These are phyloP conservation scores for Beauveria pseudobassiana DNA, from an alignment of 2,329 filamentous ascomycete genomes.

Conservation along the genomic window DNA sequence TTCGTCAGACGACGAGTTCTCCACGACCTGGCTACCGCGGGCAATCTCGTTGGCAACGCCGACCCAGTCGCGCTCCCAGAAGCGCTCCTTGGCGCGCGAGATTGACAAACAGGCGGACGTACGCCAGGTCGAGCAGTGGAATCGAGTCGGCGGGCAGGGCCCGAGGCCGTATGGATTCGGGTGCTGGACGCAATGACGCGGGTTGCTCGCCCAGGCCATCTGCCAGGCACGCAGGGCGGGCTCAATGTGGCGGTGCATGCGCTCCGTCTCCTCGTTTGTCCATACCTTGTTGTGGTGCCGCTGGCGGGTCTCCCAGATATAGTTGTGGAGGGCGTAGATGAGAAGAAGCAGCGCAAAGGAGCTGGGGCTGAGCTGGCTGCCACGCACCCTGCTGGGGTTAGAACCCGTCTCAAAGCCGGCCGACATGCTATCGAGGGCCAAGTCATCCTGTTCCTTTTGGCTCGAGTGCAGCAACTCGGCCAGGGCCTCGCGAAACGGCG, in stretches of 20 bases:
- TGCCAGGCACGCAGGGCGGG: constrained; percentile 93
- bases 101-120: constrained; percentile 87
- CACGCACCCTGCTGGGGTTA: constrained; percentile 39
- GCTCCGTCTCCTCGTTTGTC: constrained; percentile 88
- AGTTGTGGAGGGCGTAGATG: constrained; percentile 93
- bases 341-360: constrained; percentile 87
- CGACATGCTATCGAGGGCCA: constrained; percentile 25
- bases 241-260: constrained; percentile 93
- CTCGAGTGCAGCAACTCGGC: constrained; percentile 74
- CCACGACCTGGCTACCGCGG: constrained; percentile 65
- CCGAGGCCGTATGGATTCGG: constrained; percentile 78
- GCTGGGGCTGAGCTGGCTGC: constrained; percentile 68
- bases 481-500: constrained; percentile 76
- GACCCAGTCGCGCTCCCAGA: constrained; percentile 91
- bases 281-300: constrained; percentile 81
- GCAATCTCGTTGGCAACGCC: constrained; percentile 84
- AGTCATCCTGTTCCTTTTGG: constrained; percentile 48
- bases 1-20: constrained; percentile 56
- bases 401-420: constrained; percentile 12
- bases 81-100: constrained; percentile 82
- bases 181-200: constrained; percentile 73
- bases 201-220: constrained; percentile 80
- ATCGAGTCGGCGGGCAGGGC: constrained; percentile 87
- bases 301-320: constrained; percentile 96
- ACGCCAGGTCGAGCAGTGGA: constrained; percentile 82